A percentile compares a stretch with the other conserved stretches of the same genome.
Evolutionary conservation across 2,329 filamentous ascomycete genomes (phyloP).

Genomic region (Fusarium sp.): DNA sequence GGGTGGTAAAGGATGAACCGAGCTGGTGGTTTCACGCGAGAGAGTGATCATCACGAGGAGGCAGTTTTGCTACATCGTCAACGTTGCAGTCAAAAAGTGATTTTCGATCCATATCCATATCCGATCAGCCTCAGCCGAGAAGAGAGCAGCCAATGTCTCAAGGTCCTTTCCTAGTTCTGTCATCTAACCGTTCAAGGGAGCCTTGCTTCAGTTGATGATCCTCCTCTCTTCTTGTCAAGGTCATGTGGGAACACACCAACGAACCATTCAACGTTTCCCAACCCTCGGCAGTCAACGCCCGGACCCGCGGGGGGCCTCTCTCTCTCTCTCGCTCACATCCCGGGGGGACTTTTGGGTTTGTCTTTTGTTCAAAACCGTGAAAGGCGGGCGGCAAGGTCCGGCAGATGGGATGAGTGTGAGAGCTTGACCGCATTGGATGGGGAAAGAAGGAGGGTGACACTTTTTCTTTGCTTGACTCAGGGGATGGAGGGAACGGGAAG

Average conservation of each 20-base stretch:
- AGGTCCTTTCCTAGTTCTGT: neutral
- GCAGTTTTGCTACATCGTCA: slow-evolving; percentile 17
- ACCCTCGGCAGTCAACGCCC: slow-evolving; percentile 30
- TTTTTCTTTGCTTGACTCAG: slow-evolving; percentile 26
- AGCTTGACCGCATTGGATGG: slow-evolving; percentile 20
- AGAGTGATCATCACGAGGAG: slow-evolving; percentile 31
- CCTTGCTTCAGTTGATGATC: neutral
- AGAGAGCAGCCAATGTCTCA: neutral
- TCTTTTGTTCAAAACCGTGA: neutral
- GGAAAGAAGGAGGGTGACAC: neutral
- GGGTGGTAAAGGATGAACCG: slow-evolving; percentile 18
- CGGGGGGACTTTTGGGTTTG: slow-evolving; percentile 30
- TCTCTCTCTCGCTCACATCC: slow-evolving; percentile 10
- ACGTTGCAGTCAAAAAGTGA: slow-evolving; percentile 6
- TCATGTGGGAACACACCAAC: slow-evolving; percentile 2
- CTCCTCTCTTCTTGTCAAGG: neutral
- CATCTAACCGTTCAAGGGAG: neutral
- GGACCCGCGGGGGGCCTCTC: slow-evolving; percentile 21
- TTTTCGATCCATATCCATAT: slow-evolving; percentile 26
- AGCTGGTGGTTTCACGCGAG: slow-evolving; percentile 36
- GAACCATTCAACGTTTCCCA: slow-evolving; percentile 8
- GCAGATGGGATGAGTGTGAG: slow-evolving; percentile 22
- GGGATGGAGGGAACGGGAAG: slow-evolving; percentile 7
- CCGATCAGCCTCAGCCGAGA: slow-evolving; percentile 17
- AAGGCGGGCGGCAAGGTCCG: slow-evolving; percentile 17